phyloP scores from a whole-genome alignment of 495 filamentous ascomycete genomes.

The Aspergillus steynii region DNA sequence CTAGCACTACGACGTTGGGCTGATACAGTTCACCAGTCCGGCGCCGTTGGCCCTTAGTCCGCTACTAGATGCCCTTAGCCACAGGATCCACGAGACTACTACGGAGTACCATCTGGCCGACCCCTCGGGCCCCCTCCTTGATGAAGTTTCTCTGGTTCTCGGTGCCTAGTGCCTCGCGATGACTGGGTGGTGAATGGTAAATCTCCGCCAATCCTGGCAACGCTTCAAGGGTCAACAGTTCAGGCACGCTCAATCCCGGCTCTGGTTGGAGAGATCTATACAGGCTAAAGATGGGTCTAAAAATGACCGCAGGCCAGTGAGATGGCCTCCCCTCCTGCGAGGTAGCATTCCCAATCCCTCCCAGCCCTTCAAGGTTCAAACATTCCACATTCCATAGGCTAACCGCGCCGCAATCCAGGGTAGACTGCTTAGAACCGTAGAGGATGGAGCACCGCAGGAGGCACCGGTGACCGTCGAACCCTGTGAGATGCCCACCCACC shows the following conservation, averaged over 20 bases:
- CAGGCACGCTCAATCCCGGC: neutral
- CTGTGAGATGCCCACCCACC: neutral
- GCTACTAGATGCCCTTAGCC: slow-evolving; percentile 7
- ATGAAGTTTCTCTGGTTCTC: slow-evolving; percentile 4
- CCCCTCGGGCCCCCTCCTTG: slow-evolving; percentile 1
- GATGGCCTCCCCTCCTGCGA: neutral
- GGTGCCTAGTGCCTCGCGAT: neutral
- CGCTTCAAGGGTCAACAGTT: neutral
- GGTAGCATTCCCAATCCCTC: slow-evolving; percentile 11
- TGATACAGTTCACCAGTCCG: slow-evolving; percentile 10
- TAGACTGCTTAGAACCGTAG: neutral
- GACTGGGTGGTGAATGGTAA: neutral
- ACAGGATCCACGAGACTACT: slow-evolving; percentile 9
- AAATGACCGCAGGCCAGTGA: slow-evolving; percentile 4
- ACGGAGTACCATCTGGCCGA: slow-evolving; percentile 1
- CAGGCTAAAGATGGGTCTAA: slow-evolving; percentile 10
- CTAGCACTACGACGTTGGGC: neutral
- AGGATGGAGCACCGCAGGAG: neutral
- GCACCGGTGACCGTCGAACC: neutral
- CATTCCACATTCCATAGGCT: slow-evolving; percentile 11
- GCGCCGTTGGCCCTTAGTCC: slow-evolving; percentile 9
- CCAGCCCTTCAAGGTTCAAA: slow-evolving; percentile 6
- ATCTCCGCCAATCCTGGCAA: slow-evolving; percentile 2
- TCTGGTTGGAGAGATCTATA: slow-evolving; percentile 13
- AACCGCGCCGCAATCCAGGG: neutral